A percentile compares a stretch with the other conserved stretches of the same genome.
Conservation (phyloP, 1,284 basidiomycete species). For the Veloboletus limbatus region DNA sequence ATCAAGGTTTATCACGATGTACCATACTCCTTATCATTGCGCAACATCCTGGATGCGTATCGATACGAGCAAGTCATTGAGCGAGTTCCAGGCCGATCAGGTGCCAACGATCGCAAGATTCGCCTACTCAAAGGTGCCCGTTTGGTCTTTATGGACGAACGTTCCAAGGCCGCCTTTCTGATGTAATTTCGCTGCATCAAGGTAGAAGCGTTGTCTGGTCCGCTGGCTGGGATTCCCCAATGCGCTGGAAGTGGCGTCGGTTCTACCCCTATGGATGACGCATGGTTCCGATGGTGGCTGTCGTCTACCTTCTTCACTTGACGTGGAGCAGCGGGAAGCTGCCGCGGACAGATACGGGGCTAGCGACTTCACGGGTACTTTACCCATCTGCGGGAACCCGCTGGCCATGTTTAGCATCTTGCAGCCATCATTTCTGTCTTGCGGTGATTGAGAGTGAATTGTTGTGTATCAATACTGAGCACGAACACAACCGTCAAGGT, state of each 20-base stretch:
- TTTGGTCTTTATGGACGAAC: constrained; percentile 45
- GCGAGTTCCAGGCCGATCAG: constrained; percentile 22
- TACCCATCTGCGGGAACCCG: constrained; percentile 4
- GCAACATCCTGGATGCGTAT: constrained; percentile 54
- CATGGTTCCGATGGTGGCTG: constrained; percentile 7
- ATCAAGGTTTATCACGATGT: constrained; percentile 65
- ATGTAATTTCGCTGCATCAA: constrained; percentile 32
- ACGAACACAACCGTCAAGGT: constrained; percentile 15
- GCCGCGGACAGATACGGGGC: constrained; percentile 4
- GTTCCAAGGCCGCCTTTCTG: constrained; percentile 41
- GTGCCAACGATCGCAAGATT: constrained; percentile 33
- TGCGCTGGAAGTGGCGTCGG: constrained; percentile 14
- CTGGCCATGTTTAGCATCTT: constrained; percentile 3
- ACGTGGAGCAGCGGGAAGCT: constrained; percentile 13
- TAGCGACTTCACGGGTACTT: constrained; percentile 16
- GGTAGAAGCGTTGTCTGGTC: constrained; percentile 17
- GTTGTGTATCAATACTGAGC: constrained; percentile 3
- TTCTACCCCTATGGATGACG: constrained; percentile 17
- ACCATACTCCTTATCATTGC: constrained; percentile 44
- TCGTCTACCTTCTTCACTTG: constrained; percentile 14
- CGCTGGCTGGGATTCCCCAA: constrained; percentile 21
- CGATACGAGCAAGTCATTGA: constrained; percentile 15
- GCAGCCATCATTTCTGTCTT: neutral
- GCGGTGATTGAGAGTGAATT: constrained; percentile 19
- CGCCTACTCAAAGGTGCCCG: constrained; percentile 32